phyloP scores from a whole-genome alignment of 2,329 filamentous ascomycete genomes.

The Colletotrichum kahawae region DNA sequence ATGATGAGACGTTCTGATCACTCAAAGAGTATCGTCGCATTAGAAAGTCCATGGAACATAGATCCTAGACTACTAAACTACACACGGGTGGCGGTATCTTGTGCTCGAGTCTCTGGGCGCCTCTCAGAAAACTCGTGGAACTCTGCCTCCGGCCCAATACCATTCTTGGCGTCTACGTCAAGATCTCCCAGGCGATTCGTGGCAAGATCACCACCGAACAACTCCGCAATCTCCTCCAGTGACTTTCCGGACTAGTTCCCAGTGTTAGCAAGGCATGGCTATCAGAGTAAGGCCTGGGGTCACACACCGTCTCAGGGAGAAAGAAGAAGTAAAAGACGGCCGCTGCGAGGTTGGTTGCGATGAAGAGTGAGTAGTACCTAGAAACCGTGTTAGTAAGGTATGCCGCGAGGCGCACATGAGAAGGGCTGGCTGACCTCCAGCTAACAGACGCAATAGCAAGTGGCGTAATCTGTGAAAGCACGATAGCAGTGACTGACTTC shows the following conservation, averaged over 20 bases:
- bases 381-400: fast-evolving
- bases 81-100: neutral
- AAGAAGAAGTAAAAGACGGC: slow-evolving; percentile 38
- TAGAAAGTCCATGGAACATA: neutral
- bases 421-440: slow-evolving; percentile 32
- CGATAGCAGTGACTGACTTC: slow-evolving; percentile 32
- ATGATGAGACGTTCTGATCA: neutral
- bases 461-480: slow-evolving; percentile 36
- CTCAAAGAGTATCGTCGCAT: neutral
- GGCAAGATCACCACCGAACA: slow-evolving; percentile 28
- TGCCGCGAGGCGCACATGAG: fast-evolving
- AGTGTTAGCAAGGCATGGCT: neutral
- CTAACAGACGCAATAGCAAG: slow-evolving; percentile 37
- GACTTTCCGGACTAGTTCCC: slow-evolving; percentile 18
- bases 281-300: fast-evolving
- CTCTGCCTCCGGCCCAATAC: neutral
- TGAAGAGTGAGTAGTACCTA: slow-evolving; percentile 40
- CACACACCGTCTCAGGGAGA: slow-evolving; percentile 22
- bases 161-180: slow-evolving; percentile 11
- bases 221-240: slow-evolving; percentile 28
- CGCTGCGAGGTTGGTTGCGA: slow-evolving; percentile 30
- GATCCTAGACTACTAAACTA: neutral
- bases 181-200: neutral
- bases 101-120: neutral
- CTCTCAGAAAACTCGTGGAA: neutral